These are phyloP conservation scores for Chondrus crispus DNA, from an alignment of 23 red algal species.

Conservation along the genomic window DNA sequence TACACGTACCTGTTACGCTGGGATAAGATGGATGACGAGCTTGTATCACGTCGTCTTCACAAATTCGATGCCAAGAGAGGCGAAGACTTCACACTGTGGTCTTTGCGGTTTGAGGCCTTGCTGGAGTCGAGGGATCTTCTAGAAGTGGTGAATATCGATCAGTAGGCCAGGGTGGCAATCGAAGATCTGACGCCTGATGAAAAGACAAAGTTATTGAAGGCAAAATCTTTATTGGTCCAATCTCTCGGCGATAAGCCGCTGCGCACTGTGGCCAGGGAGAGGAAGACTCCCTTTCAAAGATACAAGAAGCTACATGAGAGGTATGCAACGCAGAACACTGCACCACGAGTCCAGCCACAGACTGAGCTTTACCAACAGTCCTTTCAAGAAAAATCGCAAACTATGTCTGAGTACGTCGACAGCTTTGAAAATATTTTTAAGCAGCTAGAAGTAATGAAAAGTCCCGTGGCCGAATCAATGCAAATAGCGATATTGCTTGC, in stretches of 20 bases:
- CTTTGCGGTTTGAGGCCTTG: neutral
- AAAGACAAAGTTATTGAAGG: neutral
- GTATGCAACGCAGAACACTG: neutral
- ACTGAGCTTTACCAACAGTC: neutral
- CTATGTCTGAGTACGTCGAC: neutral
- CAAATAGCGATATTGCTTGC: constrained; percentile 5
- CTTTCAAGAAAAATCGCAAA: neutral
- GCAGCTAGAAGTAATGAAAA: neutral
- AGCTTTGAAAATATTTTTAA: neutral
- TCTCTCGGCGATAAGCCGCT: neutral
- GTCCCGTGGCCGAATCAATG: neutral
- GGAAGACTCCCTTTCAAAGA: neutral
- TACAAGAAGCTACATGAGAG: neutral
- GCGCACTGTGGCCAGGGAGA: neutral
- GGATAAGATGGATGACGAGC: neutral
- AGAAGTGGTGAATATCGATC: neutral
- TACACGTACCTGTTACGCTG: too few relatives aligned
- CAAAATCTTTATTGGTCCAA: neutral
- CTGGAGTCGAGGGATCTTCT: neutral
- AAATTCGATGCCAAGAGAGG: neutral
- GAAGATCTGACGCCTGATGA: neutral
- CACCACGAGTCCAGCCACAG: neutral
- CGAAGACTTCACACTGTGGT: neutral
- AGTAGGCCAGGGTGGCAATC: neutral
- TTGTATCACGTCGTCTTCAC: neutral